Evolutionary conservation across 768 basidiomycete genomes (phyloP).

Genomic region (Macrolepiota dolichaula): DNA sequence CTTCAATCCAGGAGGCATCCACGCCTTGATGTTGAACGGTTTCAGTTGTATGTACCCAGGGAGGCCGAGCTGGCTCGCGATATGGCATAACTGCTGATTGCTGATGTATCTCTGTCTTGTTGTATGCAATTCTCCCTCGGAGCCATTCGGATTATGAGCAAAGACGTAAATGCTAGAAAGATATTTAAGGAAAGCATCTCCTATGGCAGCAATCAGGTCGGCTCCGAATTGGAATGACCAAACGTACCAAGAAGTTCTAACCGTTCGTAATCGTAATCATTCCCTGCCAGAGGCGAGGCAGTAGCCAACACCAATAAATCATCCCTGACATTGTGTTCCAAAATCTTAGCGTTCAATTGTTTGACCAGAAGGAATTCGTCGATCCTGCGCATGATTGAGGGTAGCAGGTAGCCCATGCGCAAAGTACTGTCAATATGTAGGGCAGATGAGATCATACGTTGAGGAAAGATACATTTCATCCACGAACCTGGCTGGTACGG

Average conservation of each 20-base stretch:
- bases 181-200: constrained; percentile 84
- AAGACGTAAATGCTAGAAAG: constrained; percentile 72
- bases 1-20: constrained; percentile 34
- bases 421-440: constrained; percentile 46
- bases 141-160: constrained; percentile 58
- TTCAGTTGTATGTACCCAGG: constrained; percentile 73
- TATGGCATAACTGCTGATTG: constrained; percentile 61
- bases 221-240: not conserved
- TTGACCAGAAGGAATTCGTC: constrained; percentile 75
- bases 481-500: constrained; percentile 65
- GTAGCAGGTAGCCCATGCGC: constrained; percentile 66
- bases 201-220: constrained; percentile 29
- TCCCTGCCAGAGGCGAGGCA: constrained; percentile 64
- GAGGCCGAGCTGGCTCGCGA: constrained; percentile 55
- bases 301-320: constrained; percentile 62
- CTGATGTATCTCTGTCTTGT: constrained; percentile 69
- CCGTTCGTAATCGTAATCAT: constrained; percentile 79
- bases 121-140: constrained; percentile 67
- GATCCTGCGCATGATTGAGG: constrained; percentile 69
- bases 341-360: constrained; percentile 70
- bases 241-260: constrained; percentile 73
- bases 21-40: constrained; percentile 62
- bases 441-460: constrained; percentile 5
- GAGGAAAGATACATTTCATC: not conserved
- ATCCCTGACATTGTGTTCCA: constrained; percentile 61